These are phyloP conservation scores for Chrysosporium keratinophilum DNA, from an alignment of 2,329 filamentous ascomycete species.

Conservation along the genomic window DNA sequence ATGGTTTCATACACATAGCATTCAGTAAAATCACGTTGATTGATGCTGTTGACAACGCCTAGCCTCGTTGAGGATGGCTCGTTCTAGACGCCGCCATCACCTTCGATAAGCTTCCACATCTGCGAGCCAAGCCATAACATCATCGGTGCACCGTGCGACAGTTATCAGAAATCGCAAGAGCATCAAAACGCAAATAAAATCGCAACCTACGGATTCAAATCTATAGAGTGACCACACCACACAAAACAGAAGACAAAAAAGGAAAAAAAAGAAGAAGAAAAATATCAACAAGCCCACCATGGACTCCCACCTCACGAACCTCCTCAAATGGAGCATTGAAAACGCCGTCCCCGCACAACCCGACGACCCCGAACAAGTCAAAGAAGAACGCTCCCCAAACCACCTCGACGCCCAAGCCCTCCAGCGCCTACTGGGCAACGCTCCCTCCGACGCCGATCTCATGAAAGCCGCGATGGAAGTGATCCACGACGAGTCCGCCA, in stretches of 20 bases:
- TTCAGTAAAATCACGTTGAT: too few species aligned
- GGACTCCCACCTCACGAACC: slow-evolving; percentile 59
- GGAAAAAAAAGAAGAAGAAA: not conserved
- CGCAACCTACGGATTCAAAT: not conserved
- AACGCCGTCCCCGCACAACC: slow-evolving; percentile 43
- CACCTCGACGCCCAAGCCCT: slow-evolving; percentile 22
- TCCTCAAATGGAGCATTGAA: slow-evolving; percentile 68
- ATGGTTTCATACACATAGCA: too few species aligned
- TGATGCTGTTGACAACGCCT: not conserved
- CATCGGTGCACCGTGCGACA: not conserved
- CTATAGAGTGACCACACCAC: not conserved
- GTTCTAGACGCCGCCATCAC: not conserved
- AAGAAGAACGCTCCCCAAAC: slow-evolving; percentile 14
- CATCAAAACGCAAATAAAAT: not conserved
- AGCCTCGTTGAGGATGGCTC: not conserved
- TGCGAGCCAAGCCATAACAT: not conserved
- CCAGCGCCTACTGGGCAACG: slow-evolving; percentile 44
- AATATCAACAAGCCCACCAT: slow-evolving; percentile 28
- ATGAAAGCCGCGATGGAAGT: slow-evolving; percentile 78
- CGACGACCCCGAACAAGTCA: slow-evolving; percentile 24
- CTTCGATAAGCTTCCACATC: slow-evolving; percentile 5
- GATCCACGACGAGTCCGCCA: slow-evolving; percentile 55
- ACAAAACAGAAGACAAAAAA: not conserved
- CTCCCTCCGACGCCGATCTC: slow-evolving; percentile 78
- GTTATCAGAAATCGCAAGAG: not conserved